A percentile compares a stretch with the other conserved stretches of the same genome.
phyloP scores from a whole-genome alignment of 2,329 filamentous ascomycete species.

The Neurospora sp. region DNA sequence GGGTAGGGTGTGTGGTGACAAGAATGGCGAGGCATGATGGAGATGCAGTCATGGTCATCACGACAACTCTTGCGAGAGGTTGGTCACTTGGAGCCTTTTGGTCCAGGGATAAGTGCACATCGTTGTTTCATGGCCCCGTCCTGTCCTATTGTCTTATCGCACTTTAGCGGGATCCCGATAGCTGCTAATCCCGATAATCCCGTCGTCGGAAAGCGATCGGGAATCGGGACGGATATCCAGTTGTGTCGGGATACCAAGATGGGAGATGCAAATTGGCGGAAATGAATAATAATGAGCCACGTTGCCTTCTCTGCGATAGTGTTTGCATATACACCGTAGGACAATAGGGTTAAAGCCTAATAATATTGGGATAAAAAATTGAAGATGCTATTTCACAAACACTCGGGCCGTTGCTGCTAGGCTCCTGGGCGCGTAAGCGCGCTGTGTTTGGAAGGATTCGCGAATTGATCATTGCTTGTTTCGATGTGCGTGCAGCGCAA shows the following conservation, averaged over 20 bases:
- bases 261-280: not conserved
- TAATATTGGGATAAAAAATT: not conserved
- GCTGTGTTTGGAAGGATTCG: not conserved
- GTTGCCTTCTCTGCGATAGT: not conserved
- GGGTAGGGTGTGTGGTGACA: not conserved
- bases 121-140: not conserved
- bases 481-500: not conserved
- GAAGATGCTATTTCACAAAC: not conserved
- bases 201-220: not conserved
- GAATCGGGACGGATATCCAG: not conserved
- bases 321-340: not conserved
- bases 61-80: not conserved
- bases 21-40: not conserved
- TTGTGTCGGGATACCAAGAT: not conserved
- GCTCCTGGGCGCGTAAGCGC: not conserved
- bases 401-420: not conserved
- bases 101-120: not conserved
- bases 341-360: not conserved
- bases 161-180: not conserved
- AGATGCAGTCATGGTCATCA: not conserved
- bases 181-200: not conserved
- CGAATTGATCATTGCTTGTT: not conserved
- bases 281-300: not conserved
- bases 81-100: not conserved
- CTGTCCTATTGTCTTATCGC: not conserved